Percentiles rank a stretch among this genome's conserved stretches.
Conservation (phyloP, 2,329 filamentous ascomycete genomes). For the Phyllosticta capitalensis region DNA sequence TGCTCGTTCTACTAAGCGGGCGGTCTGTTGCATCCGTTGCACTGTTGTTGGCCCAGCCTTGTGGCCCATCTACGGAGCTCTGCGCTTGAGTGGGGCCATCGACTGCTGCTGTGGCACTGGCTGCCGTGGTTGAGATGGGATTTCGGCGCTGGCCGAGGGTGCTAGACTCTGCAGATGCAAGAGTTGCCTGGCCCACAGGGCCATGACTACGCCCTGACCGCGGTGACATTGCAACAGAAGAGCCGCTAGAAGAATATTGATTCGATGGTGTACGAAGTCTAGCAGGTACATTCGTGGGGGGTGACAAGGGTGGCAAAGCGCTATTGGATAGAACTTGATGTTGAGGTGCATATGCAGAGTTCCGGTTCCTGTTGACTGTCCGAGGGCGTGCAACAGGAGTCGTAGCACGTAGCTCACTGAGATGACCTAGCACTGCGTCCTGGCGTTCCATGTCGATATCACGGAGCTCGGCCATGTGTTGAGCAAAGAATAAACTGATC, state of each 20-base stretch:
- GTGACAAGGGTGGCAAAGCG: constrained; percentile 10
- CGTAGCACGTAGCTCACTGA: constrained; percentile 26
- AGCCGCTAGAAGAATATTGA: constrained; percentile 17
- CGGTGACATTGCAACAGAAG: constrained; percentile 5
- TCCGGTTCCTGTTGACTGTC: constrained; percentile 29
- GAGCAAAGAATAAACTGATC: constrained; percentile 33
- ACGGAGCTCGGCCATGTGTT: constrained; percentile 29
- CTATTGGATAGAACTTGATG: constrained; percentile 21
- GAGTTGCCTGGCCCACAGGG: constrained; percentile 21
- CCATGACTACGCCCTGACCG: constrained; percentile 20
- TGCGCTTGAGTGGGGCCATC: neutral
- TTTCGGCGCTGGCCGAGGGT: neutral
- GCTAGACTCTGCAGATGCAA: constrained; percentile 4
- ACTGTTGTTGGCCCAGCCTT: neutral
- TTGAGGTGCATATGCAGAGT: constrained; percentile 18
- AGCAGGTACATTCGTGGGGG: constrained; percentile 18
- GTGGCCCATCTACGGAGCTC: neutral
- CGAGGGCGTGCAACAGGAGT: constrained; percentile 31
- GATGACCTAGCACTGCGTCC: constrained; percentile 23
- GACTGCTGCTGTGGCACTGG: neutral
- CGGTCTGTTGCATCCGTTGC: neutral
- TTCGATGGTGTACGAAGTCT: constrained; percentile 27
- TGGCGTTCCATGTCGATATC: constrained; percentile 22
- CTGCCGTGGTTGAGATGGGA: neutral
- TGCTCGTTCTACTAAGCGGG: neutral